Evolutionary conservation across 1,284 basidiomycete genomes (phyloP).

Genomic region (Cutaneotrichosporon mucoides): DNA sequence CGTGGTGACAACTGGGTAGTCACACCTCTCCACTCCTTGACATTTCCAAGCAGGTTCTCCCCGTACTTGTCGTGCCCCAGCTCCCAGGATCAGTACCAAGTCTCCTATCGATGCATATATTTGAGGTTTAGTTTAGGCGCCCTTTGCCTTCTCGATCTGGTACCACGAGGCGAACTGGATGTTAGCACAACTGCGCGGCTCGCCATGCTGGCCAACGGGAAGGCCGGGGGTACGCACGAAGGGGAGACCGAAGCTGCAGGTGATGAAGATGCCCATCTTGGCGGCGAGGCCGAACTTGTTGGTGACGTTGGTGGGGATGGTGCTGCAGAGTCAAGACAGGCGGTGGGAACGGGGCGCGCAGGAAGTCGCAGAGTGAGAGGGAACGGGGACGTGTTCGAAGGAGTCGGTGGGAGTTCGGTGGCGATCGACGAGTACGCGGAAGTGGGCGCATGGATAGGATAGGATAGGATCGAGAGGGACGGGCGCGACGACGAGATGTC

Average conservation of each 20-base stretch:
- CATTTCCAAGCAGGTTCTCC: no score
- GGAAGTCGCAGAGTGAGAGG: no score
- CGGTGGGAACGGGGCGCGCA: no score
- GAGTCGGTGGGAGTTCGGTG: no score
- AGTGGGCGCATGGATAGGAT: no score
- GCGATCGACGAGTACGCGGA: no score
- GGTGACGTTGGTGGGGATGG: slow-evolving; percentile 37
- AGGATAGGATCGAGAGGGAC: background rate
- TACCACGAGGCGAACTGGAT: background rate
- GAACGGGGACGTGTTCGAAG: no score
- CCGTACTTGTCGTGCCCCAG: no score
- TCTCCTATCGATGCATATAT: slow-evolving; percentile 1
- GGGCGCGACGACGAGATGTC: background rate
- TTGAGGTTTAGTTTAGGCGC: background rate
- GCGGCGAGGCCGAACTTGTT: slow-evolving; percentile 38
- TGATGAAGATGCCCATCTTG: slow-evolving; percentile 34
- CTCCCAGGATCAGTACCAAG: background rate
- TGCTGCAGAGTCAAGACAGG: slow-evolving; percentile 20
- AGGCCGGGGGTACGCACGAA: slow-evolving; percentile 11
- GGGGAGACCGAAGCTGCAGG: slow-evolving; percentile 21
- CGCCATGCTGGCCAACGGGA: no score
- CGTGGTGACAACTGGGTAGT: slow-evolving; percentile 1
- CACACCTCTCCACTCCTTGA: background rate
- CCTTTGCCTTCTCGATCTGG: slow-evolving; percentile 6
- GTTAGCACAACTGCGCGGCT: background rate